Base-by-base conservation (phyloP, 1,284 basidiomycete species). In the Ceratobasidium theobromae region DNA sequence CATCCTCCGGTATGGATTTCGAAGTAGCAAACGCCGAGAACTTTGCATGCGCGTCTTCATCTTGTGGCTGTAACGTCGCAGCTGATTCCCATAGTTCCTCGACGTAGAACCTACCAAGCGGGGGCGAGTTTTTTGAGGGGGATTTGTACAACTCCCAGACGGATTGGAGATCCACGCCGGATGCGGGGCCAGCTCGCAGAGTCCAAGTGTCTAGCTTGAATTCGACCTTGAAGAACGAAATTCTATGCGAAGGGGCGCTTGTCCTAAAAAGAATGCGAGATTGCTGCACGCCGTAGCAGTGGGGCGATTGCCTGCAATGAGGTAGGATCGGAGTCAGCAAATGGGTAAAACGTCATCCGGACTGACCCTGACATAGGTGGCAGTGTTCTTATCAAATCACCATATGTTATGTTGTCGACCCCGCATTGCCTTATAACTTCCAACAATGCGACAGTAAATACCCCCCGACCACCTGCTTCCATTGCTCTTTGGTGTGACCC, bases 171-270 rank as follows among this genome's bases (percentile, higher is more conserved):
- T 80, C 79, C 25, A 88, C 76, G 0, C 86, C 86, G 66, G 87
- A 84, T 3, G 84, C 79, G 1, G 80, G 79, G 2, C 86, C 87
- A 35, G 82, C 79, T 49, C 81, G 80, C 43, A 88, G 78, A 41
- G 82, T 69, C n/a, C 35, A 45, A 9, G 6, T 33, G 23, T 45
- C 35, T 11, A 11, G 35, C 33, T 79, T 75, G 6, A 77, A 72
- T 46, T 77, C 74, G 38, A 81, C 79, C 1, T 79, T 74, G 53
- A 84, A 76, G 69, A 81, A 45, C 76, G 77, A 28, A 74, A 73
- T 70, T 86, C 82, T 28, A 78, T 73, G 33, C 75, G 72, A 71
- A 86, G 87, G 33, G 85, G 84, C 16, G 82, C 75, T 11, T 14
- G 79, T 80, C 53, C 82, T 75, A 71, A 88, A 86, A 25, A 87